Evolutionary conservation across 306 rosid genomes (phyloP), one percentile per base, ranked within the genome.

Genomic region (Spatholobus suberectus): DNA sequence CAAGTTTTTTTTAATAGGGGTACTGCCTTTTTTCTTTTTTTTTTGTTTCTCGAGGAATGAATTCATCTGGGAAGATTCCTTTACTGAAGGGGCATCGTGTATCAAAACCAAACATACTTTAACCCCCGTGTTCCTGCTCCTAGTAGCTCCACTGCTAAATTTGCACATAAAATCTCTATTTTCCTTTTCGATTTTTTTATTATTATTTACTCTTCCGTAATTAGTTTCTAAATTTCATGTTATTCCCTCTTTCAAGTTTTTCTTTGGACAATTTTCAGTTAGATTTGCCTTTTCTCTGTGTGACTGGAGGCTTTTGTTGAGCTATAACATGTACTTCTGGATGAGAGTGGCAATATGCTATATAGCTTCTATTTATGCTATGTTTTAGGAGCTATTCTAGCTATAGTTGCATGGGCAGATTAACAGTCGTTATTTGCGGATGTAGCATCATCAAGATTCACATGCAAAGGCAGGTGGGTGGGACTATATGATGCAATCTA

Each of bases 391-490:
- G 61, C 6, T 59, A 35, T 37, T 63, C 0, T 37, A 8, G 27
- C n/a, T 40, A 20, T 80, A 51, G 86, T 74, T 89, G 89, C 89
- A 89, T 87, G 87, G 80, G 54, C 1, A 82, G 85, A 77, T 82
- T 78, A 8, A 78, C 94, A 89, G 98, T 90, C 87, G 97, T 87
- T 87, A 87, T 87, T 95, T 87, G 95, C 97, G 82, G 98, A 87
- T 81, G 99, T 86, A 82, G 99, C 94, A 95, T 90, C 93, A 88
- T 90, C 98, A 95, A 95, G 99, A 95, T 95, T 95, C 98, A 93
- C 98, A 93, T 88, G 88, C 85, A 89, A 83, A 85, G 87, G 81
- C 83, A 73, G 52, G 57, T 62, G 69, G 70, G 72, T 15, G 51
- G 73, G 73, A 67, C 49, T 76, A 20, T 76, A 20, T 76, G 52